phyloP scores from a whole-genome alignment of 75 land plant genomes.

The Chamaecyparis obtusa region DNA sequence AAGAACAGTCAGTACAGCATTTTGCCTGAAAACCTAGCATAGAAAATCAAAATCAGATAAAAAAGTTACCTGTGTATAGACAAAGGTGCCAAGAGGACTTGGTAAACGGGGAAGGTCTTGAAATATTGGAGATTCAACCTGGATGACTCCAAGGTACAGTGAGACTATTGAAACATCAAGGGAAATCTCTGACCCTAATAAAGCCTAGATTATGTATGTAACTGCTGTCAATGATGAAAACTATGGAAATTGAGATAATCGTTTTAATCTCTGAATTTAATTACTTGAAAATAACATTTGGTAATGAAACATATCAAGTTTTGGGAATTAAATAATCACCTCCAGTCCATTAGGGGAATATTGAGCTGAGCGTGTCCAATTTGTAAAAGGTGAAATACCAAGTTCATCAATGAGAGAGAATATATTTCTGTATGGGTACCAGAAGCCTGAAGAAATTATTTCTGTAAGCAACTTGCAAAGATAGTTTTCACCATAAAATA shows the following conservation, averaged over 20 bases:
- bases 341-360: constrained; percentile 78
- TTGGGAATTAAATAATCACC: constrained; percentile 32
- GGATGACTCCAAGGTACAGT: neutral
- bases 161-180: neutral
- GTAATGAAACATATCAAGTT: neutral
- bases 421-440: constrained; percentile 82
- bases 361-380: constrained; percentile 68
- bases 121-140: constrained; percentile 87
- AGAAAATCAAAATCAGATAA: constrained; percentile 3
- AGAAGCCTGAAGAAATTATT: constrained; percentile 49
- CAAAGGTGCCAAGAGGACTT: constrained; percentile 73
- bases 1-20: neutral
- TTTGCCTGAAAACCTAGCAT: neutral
- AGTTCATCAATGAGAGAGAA: constrained; percentile 77
- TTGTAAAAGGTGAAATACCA: constrained; percentile 73
- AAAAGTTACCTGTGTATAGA: constrained; percentile 63
- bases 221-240: neutral
- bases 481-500: neutral
- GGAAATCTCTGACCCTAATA: neutral
- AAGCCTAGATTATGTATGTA: neutral
- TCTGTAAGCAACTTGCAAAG: neutral
- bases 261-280: neutral
- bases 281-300: neutral
- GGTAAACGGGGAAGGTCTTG: constrained; percentile 73
- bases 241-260: neutral